Evolutionary conservation across 805 yeast genomes (phyloP), one percentile per base, ranked within the genome.

Genomic region (Danielia oregonensis): DNA sequence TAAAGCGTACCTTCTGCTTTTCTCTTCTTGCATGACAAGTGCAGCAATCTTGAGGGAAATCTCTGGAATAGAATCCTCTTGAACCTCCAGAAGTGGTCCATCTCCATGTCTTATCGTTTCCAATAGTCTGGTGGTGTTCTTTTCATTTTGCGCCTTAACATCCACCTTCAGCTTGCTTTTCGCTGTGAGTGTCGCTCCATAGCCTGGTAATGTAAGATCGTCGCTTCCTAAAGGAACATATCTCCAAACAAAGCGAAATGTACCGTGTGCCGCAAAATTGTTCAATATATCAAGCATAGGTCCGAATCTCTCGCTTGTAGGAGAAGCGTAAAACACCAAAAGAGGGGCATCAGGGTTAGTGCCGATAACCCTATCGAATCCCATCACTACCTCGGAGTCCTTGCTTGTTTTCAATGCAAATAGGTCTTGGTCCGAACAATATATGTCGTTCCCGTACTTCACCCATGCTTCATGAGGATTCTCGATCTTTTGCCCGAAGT

Each of bases 191-290:
- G 42, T 33, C 12, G 72, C 79, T 1, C 88, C 93, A 54, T 78
- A 86, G 0, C 91, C 93, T 7, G 69, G 46, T 6, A 79, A 43
- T 0, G 34, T 11, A 28, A 66, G 72, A 11, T 55, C 47, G 2
- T 29, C 48, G 10, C 13, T 37, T 1, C 11, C 28, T 11, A 21
- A 46, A 0, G 83, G 81, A 9, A 76, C 66, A 47, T 87, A 81
- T 46, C 96, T 72, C 82, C 94, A 76, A 2, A 81, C 74, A 54
- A 86, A 83, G 31, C 84, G 70, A 17, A 88, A 52, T 49, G 85
- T 84, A 0, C 85, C 91, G 2, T 66, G 55, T 11, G 61, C 49
- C 0, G 95, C 82, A 37, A 79, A 77, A 24, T 74, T 71, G 39
- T 66, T 70, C 33, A 91, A 57, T 37, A 78, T 72, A 10, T 65